Evolutionary conservation across 768 basidiomycete genomes (phyloP), one percentile per base, ranked within the genome.

Genomic region (Amanita thiersii): DNA sequence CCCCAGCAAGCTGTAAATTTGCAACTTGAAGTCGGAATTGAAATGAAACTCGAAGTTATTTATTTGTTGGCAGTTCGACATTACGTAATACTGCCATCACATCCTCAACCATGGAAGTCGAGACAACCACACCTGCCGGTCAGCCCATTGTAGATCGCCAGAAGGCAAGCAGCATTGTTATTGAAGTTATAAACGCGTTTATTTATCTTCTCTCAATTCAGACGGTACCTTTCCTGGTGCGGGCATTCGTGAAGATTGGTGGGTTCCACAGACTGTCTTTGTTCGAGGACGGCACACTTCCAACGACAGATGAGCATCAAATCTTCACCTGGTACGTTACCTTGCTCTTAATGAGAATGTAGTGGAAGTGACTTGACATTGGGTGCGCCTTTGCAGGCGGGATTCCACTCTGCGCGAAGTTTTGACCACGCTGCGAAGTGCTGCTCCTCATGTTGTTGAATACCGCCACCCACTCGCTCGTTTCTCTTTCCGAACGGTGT

Each of bases 381-480:
- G n/a, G n/a, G n/a, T n/a, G n/a, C n/a, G n/a, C n/a, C n/a, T n/a
- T n/a, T n/a, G n/a, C n/a, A 89, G 87, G 86, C 86, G 77, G 65
- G 85, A 90, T 52, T 81, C 85, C 9, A 87, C 86, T 0, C 66
- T 90, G 23, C 74, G 79, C 30, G 87, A 90, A 63, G 72, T 89
- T 31, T 58, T 90, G 43, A 83, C 83, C 2, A 82, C 80, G 14
- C 73, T 90, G 2, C 83, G 87, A 54, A 76, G 76, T 51, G 69
- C 77, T 18, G 77, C 82, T 2, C 82, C 86, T 3, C 70, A 69
- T 39, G 66, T 78, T 24, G 61, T 75, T 18, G 86, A 88, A 63
- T 81, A 84, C 58, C 77, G 79, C 38, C 86, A 89, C 56, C 85
- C 87, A 3, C 77, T 87, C 25, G 86, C 84, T 0, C 78, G 84